phyloP scores from a whole-genome alignment of 1,139 yeast genomes.

The Kodamaea fungicola region DNA sequence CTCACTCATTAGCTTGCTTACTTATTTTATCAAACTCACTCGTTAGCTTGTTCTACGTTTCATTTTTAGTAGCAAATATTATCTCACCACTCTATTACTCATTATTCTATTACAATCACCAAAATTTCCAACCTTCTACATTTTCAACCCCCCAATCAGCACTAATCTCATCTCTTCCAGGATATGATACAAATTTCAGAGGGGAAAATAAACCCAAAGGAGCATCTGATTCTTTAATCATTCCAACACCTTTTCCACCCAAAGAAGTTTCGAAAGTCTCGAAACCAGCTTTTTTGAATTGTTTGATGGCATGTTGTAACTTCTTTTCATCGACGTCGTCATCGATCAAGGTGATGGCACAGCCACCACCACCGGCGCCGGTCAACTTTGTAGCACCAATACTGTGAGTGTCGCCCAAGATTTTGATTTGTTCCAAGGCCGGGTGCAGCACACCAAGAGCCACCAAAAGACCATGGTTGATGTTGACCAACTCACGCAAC shows the following conservation, averaged over 20 bases:
- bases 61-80: too few relatives aligned
- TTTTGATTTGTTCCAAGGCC: slow-evolving; percentile 67
- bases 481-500: slow-evolving; percentile 64
- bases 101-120: slow-evolving; percentile 33
- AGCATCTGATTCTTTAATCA: slow-evolving; percentile 26
- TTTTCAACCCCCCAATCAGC: slow-evolving; percentile 38
- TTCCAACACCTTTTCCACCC: slow-evolving; percentile 89
- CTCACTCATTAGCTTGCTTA: too few relatives aligned
- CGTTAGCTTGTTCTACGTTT: too few relatives aligned
- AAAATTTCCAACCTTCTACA: slow-evolving; percentile 54
- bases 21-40: too few relatives aligned
- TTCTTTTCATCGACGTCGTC: slow-evolving; percentile 37
- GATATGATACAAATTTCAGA: slow-evolving; percentile 34
- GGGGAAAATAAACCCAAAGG: slow-evolving; percentile 23
- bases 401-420: slow-evolving; percentile 53
- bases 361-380: slow-evolving; percentile 99
- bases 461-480: slow-evolving; percentile 85
- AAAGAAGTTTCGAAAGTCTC: slow-evolving; percentile 78
- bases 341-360: slow-evolving; percentile 82
- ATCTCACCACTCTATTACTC: too few relatives aligned
- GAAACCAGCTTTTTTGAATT: slow-evolving; percentile 50
- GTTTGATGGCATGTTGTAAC: slow-evolving; percentile 31
- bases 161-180: slow-evolving; percentile 47
- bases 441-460: slow-evolving; percentile 94
- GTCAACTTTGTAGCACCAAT: slow-evolving; percentile 92